These are phyloP conservation scores for Isochrysis galbana DNA, from an alignment of 78 protist genomes.

Conservation along the genomic window DNA sequence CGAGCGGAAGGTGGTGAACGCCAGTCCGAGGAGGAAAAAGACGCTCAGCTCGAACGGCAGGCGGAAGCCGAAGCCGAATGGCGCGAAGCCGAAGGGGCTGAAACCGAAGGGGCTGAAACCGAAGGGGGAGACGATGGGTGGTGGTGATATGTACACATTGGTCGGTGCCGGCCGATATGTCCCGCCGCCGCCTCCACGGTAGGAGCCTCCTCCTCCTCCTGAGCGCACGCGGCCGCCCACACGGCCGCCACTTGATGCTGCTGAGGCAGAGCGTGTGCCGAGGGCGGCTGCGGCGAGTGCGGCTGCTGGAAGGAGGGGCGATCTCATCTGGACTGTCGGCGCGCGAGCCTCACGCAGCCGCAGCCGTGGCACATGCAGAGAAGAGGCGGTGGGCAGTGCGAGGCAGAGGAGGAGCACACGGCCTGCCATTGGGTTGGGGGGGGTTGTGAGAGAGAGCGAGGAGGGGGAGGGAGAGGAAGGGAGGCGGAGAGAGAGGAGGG, in stretches of 20 bases:
- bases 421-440: too few relatives aligned
- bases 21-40: neutral
- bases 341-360: too few relatives aligned
- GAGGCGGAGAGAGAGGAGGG: too few relatives aligned
- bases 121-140: neutral
- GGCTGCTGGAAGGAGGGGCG: too few relatives aligned
- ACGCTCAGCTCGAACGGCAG: neutral
- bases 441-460: too few relatives aligned
- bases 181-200: neutral
- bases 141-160: neutral
- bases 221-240: neutral
- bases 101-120: neutral
- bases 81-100: slow-evolving; percentile 30
- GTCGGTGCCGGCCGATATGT: neutral
- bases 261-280: neutral
- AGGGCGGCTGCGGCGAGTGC: neutral
- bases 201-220: neutral
- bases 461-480: too few relatives aligned
- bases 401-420: too few relatives aligned
- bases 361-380: too few relatives aligned
- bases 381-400: too few relatives aligned
- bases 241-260: neutral
- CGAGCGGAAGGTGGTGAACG: neutral
- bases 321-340: too few relatives aligned
- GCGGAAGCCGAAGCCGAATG: slow-evolving; percentile 7